Conservation (phyloP, 2,329 filamentous ascomycete genomes). For the Phaeoacremonium minimum region DNA sequence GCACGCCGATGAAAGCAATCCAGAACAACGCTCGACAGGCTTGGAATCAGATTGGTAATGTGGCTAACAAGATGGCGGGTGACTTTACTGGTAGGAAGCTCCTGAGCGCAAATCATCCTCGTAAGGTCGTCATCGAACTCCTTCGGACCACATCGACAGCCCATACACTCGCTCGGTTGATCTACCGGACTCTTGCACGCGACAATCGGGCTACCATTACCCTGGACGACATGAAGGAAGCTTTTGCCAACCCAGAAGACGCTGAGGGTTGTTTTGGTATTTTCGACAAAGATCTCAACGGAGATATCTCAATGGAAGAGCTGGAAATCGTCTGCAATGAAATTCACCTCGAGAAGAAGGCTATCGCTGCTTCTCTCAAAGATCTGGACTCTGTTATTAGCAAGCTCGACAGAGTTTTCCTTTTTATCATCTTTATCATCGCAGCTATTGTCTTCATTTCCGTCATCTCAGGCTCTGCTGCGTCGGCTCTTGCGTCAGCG, state of each 20-base stretch:
- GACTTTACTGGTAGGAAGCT: conserved; percentile 81
- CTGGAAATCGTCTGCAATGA: conserved; percentile 91
- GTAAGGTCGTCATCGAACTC: conserved; percentile 78
- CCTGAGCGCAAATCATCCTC: conserved; percentile 66
- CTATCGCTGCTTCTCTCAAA: conserved; percentile 90
- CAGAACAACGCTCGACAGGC: conserved; percentile 72
- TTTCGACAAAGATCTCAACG: conserved; percentile 96
- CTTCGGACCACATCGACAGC: conserved; percentile 68
- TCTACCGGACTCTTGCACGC: conserved; percentile 82
- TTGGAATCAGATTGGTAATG: conserved; percentile 75
- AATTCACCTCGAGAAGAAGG: conserved; percentile 90
- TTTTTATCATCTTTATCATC: conserved; percentile 80
- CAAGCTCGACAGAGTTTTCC: conserved; percentile 83
- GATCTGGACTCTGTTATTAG: conserved; percentile 90
- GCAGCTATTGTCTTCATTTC: conserved; percentile 83
- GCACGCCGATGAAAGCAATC: conserved; percentile 71
- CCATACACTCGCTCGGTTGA: conserved; percentile 78
- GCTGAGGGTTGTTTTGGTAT: conserved; percentile 84
- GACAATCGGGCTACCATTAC: conserved; percentile 72
- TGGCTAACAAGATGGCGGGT: conserved; percentile 80
- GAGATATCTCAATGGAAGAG: conserved; percentile 93
- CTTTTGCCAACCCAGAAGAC: conserved; percentile 80
- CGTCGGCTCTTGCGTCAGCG: conserved; percentile 82
- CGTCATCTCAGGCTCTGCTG: conserved; percentile 85
- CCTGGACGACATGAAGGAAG: conserved; percentile 71